These are phyloP conservation scores for Tilletia caries DNA, from an alignment of 1,284 basidiomycete species.

Conservation along the genomic window DNA sequence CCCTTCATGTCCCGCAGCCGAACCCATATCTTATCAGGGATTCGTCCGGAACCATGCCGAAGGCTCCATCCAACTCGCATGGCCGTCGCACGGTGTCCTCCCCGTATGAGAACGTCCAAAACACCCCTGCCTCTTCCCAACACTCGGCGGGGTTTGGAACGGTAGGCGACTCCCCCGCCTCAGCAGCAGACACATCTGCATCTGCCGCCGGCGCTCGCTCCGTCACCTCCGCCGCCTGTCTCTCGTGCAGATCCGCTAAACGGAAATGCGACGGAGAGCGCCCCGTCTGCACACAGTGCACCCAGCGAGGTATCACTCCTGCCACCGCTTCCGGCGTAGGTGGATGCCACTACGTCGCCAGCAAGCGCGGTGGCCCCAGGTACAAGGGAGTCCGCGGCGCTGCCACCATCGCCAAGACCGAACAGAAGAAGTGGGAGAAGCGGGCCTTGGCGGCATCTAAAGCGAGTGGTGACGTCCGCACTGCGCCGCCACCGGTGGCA, in stretches of 20 bases:
- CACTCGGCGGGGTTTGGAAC: too few species aligned
- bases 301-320: constrained; percentile 33
- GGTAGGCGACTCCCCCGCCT: too few species aligned
- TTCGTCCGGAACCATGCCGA: too few species aligned
- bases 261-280: constrained; percentile 41
- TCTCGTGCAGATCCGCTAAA: constrained; percentile 41
- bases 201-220: constrained; percentile 23
- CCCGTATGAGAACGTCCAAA: too few species aligned
- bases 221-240: constrained; percentile 39
- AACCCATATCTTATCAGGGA: too few species aligned
- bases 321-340: constrained; percentile 29
- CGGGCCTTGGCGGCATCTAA: not conserved
- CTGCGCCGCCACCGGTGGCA: not conserved
- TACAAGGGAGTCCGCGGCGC: constrained; percentile 43
- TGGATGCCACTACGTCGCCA: constrained; percentile 38
- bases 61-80: too few species aligned
- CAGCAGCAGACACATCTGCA: too few species aligned
- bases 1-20: too few species aligned
- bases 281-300: constrained; percentile 41
- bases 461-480: not conserved
- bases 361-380: constrained; percentile 41
- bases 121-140: too few species aligned
- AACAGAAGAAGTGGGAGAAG: constrained; percentile 1
- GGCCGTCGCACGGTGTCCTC: too few species aligned
- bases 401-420: constrained; percentile 20